Evolutionary conservation across 2,329 filamentous ascomycete genomes (phyloP), one percentile per base, ranked within the genome.

Genomic region (Westerdykella ornata): DNA sequence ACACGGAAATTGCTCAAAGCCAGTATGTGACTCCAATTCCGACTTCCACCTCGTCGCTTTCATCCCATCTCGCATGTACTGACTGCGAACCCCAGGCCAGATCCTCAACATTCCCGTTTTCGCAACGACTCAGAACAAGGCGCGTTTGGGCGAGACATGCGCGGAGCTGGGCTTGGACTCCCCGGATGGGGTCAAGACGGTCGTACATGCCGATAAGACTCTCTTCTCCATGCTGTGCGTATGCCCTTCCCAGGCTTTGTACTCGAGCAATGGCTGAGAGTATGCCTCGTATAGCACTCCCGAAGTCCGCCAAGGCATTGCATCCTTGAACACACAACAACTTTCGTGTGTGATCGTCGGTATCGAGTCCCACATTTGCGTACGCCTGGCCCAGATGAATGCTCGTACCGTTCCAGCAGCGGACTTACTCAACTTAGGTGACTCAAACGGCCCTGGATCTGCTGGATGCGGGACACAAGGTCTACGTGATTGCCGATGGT

Each of bases 301-400:
- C 0, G 73, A 82, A 30, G 71, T 95, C 33, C 69, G 73, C 18
- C 53, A 68, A 4, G 67, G 63, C 11, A 65, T 73, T 41, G 51
- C 65, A 37, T 57, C 57, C 16, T 59, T 72, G 29, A 61, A 53
- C 19, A 45, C 44, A 37, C 50, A 31, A 34, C 39, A 31, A 34
- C 39, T 59, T 3, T 49, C 68, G 4, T 76, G 88, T 39, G 83
- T 86, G 41, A 80, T 97, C 48, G 83, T 95, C 13, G 90, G 90
- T 29, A 95, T 97, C 61, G 90, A 97, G 69, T 79, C 80, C 31
- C 90, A 97, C 68, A 92, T 97, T 62, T 97, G 90, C 72, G 81
- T 97, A 96, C 90, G 2, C 20, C 36, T 26, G 15, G 7, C 22
- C 22, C 22, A 9, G 4, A 9, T 26, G 2, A 26, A 9, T 4